These are phyloP conservation scores for Citrus medica DNA, from an alignment of 345 rosid genomes.

Conservation along the genomic window DNA sequence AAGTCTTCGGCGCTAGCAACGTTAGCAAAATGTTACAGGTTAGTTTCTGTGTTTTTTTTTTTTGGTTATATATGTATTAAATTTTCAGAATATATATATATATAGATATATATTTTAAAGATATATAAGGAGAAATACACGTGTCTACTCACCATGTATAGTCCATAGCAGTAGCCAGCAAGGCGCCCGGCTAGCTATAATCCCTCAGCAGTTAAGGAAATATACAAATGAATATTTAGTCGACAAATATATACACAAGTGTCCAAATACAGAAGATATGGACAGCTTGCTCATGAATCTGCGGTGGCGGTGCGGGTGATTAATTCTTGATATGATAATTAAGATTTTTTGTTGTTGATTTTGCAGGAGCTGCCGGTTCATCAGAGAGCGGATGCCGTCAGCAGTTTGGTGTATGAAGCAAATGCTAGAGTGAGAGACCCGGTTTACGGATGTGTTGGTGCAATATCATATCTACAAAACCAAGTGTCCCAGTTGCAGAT, in stretches of 20 bases:
- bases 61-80: background rate
- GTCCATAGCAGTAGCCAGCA: too few relatives aligned
- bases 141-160: too few relatives aligned
- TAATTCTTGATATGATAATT: background rate
- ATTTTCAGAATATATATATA: background rate
- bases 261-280: background rate
- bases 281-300: background rate
- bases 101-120: too few relatives aligned
- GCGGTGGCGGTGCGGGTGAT: background rate
- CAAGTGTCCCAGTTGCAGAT: constrained; percentile 80
- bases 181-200: too few relatives aligned
- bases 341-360: background rate
- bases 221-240: background rate
- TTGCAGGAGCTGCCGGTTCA: constrained; percentile 68
- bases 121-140: too few relatives aligned
- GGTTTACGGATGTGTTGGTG: constrained; percentile 82
- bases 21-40: constrained; percentile 92
- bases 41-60: background rate
- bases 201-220: too few relatives aligned
- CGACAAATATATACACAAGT: background rate
- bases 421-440: constrained; percentile 83
- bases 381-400: constrained; percentile 81
- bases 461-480: constrained; percentile 69
- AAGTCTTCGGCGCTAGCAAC: constrained; percentile 86
- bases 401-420: constrained; percentile 80